Conservation (phyloP, 2,329 filamentous ascomycete species). For the Epichloe sp. region DNA sequence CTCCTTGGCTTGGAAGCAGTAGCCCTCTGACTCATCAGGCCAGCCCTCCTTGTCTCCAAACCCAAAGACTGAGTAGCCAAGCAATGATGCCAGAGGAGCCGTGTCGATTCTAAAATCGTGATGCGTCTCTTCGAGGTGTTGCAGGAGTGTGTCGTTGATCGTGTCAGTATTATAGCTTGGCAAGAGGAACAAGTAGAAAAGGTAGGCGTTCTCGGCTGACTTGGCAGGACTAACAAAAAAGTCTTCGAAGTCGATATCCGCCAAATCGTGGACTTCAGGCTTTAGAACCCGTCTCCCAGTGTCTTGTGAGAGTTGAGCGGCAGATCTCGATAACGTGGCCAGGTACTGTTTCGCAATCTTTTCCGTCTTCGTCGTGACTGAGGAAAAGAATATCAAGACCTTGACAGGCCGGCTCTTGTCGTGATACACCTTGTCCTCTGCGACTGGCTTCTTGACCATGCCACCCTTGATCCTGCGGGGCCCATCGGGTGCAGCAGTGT, state of each 20-base stretch:
- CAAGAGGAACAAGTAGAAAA: slow-evolving; percentile 73
- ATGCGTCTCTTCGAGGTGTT: slow-evolving; percentile 82
- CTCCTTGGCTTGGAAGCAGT: slow-evolving; percentile 83
- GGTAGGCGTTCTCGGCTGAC: slow-evolving; percentile 37
- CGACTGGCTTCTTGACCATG: slow-evolving; percentile 18
- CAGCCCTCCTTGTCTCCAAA: slow-evolving; percentile 86
- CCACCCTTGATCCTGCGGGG: slow-evolving; percentile 38
- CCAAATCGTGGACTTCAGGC: slow-evolving; percentile 61
- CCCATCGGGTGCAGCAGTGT: slow-evolving; percentile 22
- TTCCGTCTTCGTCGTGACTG: slow-evolving; percentile 73
- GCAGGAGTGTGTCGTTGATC: slow-evolving; percentile 74
- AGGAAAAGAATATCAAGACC: slow-evolving; percentile 77
- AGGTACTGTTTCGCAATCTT: slow-evolving; percentile 53
- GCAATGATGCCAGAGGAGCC: slow-evolving; percentile 58
- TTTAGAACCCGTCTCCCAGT: slow-evolving; percentile 30
- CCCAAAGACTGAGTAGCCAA: slow-evolving; percentile 89
- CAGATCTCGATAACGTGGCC: slow-evolving; percentile 37
- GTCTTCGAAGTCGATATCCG: slow-evolving; percentile 84
- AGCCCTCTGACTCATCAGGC: slow-evolving; percentile 82
- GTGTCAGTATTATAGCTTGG: slow-evolving; percentile 95
- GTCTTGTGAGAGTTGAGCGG: slow-evolving; percentile 33
- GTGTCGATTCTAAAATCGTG: slow-evolving; percentile 96
- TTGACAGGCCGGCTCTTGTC: slow-evolving; percentile 42
- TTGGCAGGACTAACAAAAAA: slow-evolving; percentile 80
- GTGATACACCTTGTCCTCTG: slow-evolving; percentile 12